Conservation (phyloP, 2,329 filamentous ascomycete species). For the Penicillium sp. region DNA sequence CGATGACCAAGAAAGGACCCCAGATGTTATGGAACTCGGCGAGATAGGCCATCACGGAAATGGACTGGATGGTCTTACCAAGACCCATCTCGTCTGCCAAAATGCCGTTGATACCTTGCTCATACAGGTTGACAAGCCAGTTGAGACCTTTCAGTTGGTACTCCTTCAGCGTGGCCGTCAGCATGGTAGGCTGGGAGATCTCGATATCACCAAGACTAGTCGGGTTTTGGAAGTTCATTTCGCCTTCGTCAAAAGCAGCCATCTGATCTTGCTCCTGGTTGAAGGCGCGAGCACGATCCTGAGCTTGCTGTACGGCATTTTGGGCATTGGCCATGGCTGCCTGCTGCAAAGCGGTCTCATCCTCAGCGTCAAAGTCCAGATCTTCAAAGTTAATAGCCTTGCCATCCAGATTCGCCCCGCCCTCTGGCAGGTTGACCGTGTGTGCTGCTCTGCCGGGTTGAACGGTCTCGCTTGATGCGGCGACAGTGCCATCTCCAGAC, state of each 20-base stretch:
- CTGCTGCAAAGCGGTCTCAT: slow-evolving; percentile 74
- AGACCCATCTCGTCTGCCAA: slow-evolving; percentile 99
- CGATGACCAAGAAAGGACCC: slow-evolving; percentile 96
- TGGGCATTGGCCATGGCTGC: slow-evolving; percentile 95
- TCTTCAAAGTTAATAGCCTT: slow-evolving; percentile 94
- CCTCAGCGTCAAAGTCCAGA: slow-evolving; percentile 91
- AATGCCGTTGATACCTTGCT: slow-evolving; percentile 99
- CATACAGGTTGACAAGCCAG: slow-evolving; percentile 98
- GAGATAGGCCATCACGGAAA: slow-evolving; percentile 98
- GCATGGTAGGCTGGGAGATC: slow-evolving; percentile 88
- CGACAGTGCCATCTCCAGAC: slow-evolving; percentile 74
- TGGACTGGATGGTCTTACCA: slow-evolving; percentile 97
- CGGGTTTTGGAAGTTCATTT: slow-evolving; percentile 99
- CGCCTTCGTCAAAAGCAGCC: slow-evolving; percentile 82
- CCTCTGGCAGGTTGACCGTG: slow-evolving; percentile 49
- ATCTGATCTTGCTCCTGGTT: slow-evolving; percentile 61
- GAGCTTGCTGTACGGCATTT: slow-evolving; percentile 89
- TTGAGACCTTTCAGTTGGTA: slow-evolving; percentile 99
- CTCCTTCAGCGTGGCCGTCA: slow-evolving; percentile 93
- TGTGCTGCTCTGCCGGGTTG: slow-evolving; percentile 37
- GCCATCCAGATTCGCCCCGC: slow-evolving; percentile 50
- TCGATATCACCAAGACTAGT: slow-evolving; percentile 91
- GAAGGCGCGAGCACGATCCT: slow-evolving; percentile 89
- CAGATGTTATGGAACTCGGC: slow-evolving; percentile 97
- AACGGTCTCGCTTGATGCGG: slow-evolving; percentile 49